These are phyloP conservation scores for Phaeosphaeria sp. DNA, from an alignment of 2,329 filamentous ascomycete species.

Conservation along the genomic window DNA sequence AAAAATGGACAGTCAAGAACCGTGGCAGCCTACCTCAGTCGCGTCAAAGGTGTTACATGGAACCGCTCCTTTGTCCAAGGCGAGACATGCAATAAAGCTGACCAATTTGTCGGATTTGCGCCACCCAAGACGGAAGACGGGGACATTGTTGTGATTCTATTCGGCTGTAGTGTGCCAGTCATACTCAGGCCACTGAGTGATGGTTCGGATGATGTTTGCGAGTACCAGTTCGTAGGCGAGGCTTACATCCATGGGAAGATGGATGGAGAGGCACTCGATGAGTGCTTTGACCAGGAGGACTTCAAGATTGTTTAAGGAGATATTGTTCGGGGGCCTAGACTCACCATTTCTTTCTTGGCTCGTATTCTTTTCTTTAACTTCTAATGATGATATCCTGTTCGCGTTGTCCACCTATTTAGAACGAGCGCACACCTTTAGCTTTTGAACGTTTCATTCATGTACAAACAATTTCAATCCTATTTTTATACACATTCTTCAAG, in stretches of 20 bases:
- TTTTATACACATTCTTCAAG: too few species aligned
- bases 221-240: constrained; percentile 8
- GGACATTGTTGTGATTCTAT: constrained; percentile 10
- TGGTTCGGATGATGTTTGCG: background rate
- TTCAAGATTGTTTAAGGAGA: background rate
- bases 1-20: background rate
- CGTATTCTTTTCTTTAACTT: too few species aligned
- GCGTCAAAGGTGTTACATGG: constrained; percentile 9
- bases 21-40: constrained; percentile 5
- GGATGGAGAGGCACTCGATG: constrained; percentile 13
- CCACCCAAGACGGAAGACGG: constrained; percentile 3
- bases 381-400: too few species aligned
- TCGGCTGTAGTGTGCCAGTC: constrained; percentile 13
- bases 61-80: constrained; percentile 10
- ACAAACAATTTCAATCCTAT: too few species aligned
- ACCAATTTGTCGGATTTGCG: constrained; percentile 8
- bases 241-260: constrained; percentile 13
- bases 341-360: too few species aligned
- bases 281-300: background rate
- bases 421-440: too few species aligned
- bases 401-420: too few species aligned
- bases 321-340: too few species aligned
- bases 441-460: too few species aligned
- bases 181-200: constrained; percentile 3
- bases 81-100: background rate